Evolutionary conservation across 192 early-diverging fungal species (phyloP).

Genomic region (Coemansia biformis): DNA sequence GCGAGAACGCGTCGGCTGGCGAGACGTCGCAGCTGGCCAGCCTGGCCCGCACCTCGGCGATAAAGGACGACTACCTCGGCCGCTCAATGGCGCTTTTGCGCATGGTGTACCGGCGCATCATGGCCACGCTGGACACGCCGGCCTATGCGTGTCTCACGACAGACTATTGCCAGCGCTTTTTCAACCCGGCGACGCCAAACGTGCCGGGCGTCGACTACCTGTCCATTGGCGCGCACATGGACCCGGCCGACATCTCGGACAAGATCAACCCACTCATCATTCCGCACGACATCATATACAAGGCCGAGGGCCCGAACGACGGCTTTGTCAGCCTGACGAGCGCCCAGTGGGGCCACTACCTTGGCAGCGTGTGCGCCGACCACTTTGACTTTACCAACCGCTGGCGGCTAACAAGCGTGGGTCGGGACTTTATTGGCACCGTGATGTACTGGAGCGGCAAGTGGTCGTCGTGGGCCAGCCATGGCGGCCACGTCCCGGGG

Average conservation of each 20-base stretch:
- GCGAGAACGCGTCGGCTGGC: constrained; percentile 36
- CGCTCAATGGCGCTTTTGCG: constrained; percentile 37
- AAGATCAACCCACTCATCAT: constrained; percentile 69
- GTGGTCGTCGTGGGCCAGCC: constrained; percentile 41
- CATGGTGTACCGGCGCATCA: constrained; percentile 54
- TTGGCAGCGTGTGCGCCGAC: constrained; percentile 73
- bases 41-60: constrained; percentile 22
- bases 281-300: constrained; percentile 71
- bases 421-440: constrained; percentile 37
- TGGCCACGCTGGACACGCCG: constrained; percentile 74
- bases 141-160: constrained; percentile 89
- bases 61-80: constrained; percentile 19
- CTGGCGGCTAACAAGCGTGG: constrained; percentile 34
- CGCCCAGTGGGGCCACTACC: constrained; percentile 85
- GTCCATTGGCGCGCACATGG: constrained; percentile 70
- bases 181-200: constrained; percentile 85
- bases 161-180: constrained; percentile 76
- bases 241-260: constrained; percentile 57
- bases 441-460: constrained; percentile 37
- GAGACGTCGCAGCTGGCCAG: constrained; percentile 23
- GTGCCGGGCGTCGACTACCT: constrained; percentile 70
- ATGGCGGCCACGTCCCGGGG: neutral
- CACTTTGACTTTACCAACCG: constrained; percentile 83
- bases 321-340: constrained; percentile 79
- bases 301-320: constrained; percentile 85